A percentile compares a stretch with the other conserved stretches of the same genome.
Conservation (phyloP, 176 grass and related monocot species). For the Bonia amplexicaulis region DNA sequence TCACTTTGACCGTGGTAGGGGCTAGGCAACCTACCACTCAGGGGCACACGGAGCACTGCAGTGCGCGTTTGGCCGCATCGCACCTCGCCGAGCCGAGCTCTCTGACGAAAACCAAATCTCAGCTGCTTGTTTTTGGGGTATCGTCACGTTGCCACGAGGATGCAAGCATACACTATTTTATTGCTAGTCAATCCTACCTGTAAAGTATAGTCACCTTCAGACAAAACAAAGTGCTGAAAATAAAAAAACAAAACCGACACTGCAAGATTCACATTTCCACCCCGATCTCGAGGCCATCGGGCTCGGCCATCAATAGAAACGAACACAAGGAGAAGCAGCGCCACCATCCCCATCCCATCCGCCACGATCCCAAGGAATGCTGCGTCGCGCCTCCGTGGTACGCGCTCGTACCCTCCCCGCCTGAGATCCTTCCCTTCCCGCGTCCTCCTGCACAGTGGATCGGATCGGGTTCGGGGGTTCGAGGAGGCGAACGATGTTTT, state of each 20-base stretch:
- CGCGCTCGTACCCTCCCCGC: not conserved
- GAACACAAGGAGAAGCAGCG: not conserved
- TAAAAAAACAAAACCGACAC: not conserved
- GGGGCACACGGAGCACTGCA: not conserved
- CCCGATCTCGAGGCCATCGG: not conserved
- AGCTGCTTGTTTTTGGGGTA: not conserved
- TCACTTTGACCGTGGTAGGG: too few species aligned
- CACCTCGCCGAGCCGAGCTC: not conserved
- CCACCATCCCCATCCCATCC: not conserved
- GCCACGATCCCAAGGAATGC: not conserved
- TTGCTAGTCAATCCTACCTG: constrained; percentile 11
- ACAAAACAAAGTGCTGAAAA: not conserved
- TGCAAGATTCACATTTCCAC: constrained; percentile 7
- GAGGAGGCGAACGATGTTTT: constrained; percentile 52
- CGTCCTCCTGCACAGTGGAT: not conserved
- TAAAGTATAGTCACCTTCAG: constrained; percentile 18
- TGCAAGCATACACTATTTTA: not conserved
- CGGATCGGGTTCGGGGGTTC: not conserved
- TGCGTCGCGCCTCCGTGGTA: not conserved
- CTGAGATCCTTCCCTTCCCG: not conserved
- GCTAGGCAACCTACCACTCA: too few species aligned
- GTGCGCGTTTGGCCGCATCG: not conserved
- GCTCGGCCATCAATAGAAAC: not conserved
- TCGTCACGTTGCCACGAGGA: constrained; percentile 4
- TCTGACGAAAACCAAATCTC: not conserved